Base-by-base conservation (phyloP, 108 stramenopile species). In the Nannochloropsis oceanica region DNA sequence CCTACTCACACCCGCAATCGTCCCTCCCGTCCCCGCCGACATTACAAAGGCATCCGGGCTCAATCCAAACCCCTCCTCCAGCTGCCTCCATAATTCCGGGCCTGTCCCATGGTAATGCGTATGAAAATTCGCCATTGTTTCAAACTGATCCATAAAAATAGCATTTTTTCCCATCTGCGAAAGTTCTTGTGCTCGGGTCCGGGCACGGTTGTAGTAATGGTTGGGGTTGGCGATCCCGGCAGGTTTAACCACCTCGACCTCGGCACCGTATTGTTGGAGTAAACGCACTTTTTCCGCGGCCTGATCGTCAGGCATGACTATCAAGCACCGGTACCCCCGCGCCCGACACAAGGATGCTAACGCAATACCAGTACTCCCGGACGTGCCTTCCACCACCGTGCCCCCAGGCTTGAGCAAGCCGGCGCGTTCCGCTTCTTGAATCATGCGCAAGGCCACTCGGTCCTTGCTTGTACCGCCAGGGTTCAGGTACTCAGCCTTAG, bases 271-370 rank as follows among this genome's bases (percentile, higher is more conserved):
- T 43, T 90, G 88, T 34, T 86, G 27, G 80, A 98, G 80, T 42
- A 95, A 92, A 10, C 85, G 81, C 82, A 90, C 87, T 85, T 98
- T 98, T 87, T 96, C 95, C 20, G 87, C 86, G 26, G 94, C 94
- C 92, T 95, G 95, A 89, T 98, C 98, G 86, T 98, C 98, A 25
- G 98, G 96, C 92, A 97, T 89, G 81, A 97, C 95, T 12, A 97
- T 94, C 22, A 96, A 88, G 87, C 92, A 95, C 12, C 88, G 87
- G 87, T 94, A 96, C 59, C 96, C 96, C 44, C 93, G 89, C 80
- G 93, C 92, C 46, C 94, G 92, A 79, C 94, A 94, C 42, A 95
- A 89, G 84, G 93, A 93, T 43, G 97, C 97, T 25, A 94, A 83
- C 26, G 94, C 93, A 79, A 97, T 96, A 43, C 97, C 97, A 13